phyloP scores from a whole-genome alignment of 2,329 filamentous ascomycete genomes.

The Sarocladiaceae sp. region DNA sequence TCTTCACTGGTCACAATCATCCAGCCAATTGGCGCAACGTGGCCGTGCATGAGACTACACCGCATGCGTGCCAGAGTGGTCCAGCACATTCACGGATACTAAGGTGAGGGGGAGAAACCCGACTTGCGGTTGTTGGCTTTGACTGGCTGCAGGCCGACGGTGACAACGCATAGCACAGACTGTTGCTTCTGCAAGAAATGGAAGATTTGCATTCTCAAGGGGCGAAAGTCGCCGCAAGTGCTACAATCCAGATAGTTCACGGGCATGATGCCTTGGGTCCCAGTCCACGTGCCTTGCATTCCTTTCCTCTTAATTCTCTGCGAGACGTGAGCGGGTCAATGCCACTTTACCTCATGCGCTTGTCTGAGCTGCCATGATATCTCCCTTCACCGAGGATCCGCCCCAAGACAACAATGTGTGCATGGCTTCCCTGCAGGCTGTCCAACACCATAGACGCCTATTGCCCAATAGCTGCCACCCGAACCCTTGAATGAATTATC shows the following conservation, averaged over 20 bases:
- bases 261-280: background rate
- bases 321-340: background rate
- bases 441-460: too few species aligned
- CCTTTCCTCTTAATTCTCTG: background rate
- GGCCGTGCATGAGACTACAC: conserved; percentile 8
- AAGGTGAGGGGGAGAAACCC: background rate
- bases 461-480: too few species aligned
- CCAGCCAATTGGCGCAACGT: conserved; percentile 8
- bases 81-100: background rate
- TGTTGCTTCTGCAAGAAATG: background rate
- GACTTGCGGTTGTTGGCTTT: background rate
- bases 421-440: too few species aligned
- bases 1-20: conserved; percentile 1
- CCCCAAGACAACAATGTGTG: too few species aligned
- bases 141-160: conserved; percentile 1
- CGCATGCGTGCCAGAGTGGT: background rate
- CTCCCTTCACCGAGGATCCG: background rate
- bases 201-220: too few species aligned
- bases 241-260: too few species aligned
- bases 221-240: too few species aligned
- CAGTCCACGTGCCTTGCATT: conserved; percentile 4
- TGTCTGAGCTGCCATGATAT: too few species aligned
- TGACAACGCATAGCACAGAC: conserved; percentile 6
- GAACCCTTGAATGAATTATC: too few species aligned
- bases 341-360: too few species aligned